A percentile compares a stretch with the other conserved stretches of the same genome.
Evolutionary conservation across 371 early-diverging fungal genomes (phyloP).

Genomic region (Blyttiomyces sp.): DNA sequence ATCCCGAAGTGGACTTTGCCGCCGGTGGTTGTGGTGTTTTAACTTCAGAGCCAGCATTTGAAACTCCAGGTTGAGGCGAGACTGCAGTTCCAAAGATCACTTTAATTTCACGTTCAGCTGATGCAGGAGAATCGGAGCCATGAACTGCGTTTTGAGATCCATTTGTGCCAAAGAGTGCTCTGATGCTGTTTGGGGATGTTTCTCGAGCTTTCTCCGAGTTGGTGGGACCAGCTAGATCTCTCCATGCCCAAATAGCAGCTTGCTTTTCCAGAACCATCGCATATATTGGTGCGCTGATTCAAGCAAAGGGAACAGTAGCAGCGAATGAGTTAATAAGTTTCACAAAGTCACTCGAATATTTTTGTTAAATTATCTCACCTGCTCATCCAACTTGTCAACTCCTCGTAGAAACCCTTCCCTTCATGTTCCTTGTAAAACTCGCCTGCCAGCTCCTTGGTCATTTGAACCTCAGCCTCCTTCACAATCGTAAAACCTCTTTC

Average conservation of each 20-base stretch:
- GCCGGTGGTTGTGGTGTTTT: not conserved
- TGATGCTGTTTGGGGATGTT: conserved; percentile 45
- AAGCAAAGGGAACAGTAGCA: not conserved
- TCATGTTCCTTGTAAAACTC: conserved; percentile 71
- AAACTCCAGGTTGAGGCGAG: conserved; percentile 14
- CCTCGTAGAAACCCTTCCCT: conserved; percentile 60
- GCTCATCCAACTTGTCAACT: conserved; percentile 58
- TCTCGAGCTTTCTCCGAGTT: conserved; percentile 57
- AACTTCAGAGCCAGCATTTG: conserved; percentile 51
- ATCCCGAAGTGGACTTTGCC: conserved; percentile 48
- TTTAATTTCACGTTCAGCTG: conserved; percentile 68
- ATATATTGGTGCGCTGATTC: conserved; percentile 48
- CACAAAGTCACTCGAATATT: conserved; percentile 64
- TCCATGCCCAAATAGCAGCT: conserved; percentile 65
- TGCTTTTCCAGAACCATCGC: conserved; percentile 63
- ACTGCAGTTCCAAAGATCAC: conserved; percentile 43
- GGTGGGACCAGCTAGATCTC: conserved; percentile 73
- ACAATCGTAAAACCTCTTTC: conserved; percentile 52
- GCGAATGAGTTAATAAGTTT: not conserved
- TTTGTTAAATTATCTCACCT: conserved; percentile 47
- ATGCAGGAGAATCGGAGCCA: conserved; percentile 67
- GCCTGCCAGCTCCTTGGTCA: conserved; percentile 47
- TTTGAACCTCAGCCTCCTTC: conserved; percentile 48
- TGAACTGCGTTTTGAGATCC: conserved; percentile 73
- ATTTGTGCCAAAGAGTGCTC: conserved; percentile 64